Percentiles rank a stretch among this genome's conserved stretches.
Conservation (phyloP, 2,329 filamentous ascomycete species). For the Monilinia fructigena region DNA sequence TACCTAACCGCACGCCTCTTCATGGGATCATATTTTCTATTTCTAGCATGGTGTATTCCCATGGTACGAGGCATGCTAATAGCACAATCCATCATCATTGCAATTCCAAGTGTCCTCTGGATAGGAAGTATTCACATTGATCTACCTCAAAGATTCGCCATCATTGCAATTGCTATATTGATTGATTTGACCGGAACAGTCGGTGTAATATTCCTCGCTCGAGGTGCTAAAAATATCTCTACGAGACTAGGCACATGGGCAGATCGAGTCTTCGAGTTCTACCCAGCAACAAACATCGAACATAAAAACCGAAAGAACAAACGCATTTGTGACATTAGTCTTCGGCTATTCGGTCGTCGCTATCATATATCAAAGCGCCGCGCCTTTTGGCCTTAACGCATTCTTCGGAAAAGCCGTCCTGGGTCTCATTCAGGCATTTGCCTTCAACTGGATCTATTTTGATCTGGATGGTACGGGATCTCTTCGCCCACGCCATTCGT, state of each 20-base stretch:
- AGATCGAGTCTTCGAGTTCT: conserved; percentile 53
- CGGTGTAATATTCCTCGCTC: conserved; percentile 46
- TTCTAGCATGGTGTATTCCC: conserved; percentile 51
- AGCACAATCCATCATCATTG: conserved; percentile 45
- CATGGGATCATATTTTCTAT: conserved; percentile 49
- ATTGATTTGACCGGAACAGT: conserved; percentile 53
- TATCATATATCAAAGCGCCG: conserved; percentile 57
- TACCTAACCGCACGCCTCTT: conserved; percentile 59
- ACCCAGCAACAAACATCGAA: conserved; percentile 63
- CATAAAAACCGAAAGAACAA: conserved; percentile 63
- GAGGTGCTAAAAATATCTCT: conserved; percentile 38
- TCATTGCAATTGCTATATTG: conserved; percentile 56
- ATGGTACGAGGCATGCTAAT: conserved; percentile 59
- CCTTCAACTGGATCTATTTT: conserved; percentile 64
- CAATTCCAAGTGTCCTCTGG: conserved; percentile 56
- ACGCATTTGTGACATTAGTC: conserved; percentile 63
- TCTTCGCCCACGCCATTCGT: conserved; percentile 61
- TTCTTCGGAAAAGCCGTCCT: conserved; percentile 63
- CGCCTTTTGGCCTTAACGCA: conserved; percentile 52
- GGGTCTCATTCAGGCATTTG: conserved; percentile 56
- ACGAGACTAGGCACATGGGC: conserved; percentile 27
- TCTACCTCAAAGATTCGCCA: conserved; percentile 53
- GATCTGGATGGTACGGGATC: conserved; percentile 55
- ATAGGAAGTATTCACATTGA: conserved; percentile 58
- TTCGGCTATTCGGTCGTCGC: conserved; percentile 64